A percentile compares a stretch with the other conserved stretches of the same genome.
Conservation (phyloP, 2,329 filamentous ascomycete genomes). For the Sclerotinia minor region DNA sequence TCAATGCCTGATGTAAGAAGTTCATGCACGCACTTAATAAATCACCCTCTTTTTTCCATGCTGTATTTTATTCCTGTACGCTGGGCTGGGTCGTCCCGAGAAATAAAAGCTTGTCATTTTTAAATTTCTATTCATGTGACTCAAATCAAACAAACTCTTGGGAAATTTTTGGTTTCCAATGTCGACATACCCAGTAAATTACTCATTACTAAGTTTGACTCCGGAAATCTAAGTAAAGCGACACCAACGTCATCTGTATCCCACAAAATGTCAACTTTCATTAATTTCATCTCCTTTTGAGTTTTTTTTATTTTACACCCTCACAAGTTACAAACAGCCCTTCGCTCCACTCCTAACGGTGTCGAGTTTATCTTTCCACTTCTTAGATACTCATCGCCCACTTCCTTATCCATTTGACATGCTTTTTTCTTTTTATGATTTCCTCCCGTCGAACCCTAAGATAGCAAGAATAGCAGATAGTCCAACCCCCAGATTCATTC, state of each 20-base stretch:
- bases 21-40: neutral
- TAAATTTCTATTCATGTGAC: neutral
- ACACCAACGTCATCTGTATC: constrained; percentile 2
- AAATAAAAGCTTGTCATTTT: neutral
- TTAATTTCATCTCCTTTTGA: neutral
- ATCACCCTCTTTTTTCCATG: neutral
- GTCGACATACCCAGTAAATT: too few species aligned
- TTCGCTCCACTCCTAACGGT: neutral
- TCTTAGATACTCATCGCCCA: neutral
- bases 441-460: too few species aligned
- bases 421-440: too few species aligned
- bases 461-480: too few species aligned
- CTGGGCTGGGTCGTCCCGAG: too few species aligned
- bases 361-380: neutral
- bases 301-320: neutral
- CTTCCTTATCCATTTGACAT: neutral
- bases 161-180: too few species aligned
- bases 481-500: too few species aligned
- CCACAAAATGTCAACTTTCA: neutral
- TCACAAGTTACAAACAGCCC: neutral
- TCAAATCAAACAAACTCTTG: neutral
- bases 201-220: too few species aligned
- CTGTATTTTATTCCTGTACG: too few species aligned
- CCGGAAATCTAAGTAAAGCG: too few species aligned
- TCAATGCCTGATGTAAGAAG: neutral